Evolutionary conservation across 2,329 filamentous ascomycete genomes (phyloP), one percentile per base, ranked within the genome.

Genomic region (Aplosporella prunicola): DNA sequence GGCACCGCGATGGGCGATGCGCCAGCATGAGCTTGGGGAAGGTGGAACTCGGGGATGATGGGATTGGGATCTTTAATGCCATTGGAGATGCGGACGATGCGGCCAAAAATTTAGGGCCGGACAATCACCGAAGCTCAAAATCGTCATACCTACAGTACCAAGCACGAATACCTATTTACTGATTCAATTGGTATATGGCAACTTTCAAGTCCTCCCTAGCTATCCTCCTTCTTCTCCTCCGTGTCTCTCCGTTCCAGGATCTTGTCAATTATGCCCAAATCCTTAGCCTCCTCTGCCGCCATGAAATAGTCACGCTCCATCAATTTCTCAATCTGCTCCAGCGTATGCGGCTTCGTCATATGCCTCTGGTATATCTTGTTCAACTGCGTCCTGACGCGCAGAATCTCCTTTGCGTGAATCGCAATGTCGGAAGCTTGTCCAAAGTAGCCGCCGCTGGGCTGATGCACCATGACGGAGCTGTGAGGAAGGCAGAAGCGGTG

Each of bases 291-390:
- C 30, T 85, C 68, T 0, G 88, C 87, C 39, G 81, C 82, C 72
- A 98, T 74, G 51, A 95, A 96, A 54, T 91, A 91, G 60, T 98
- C 91, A 40, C 91, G 71, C 67, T 98, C 91, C 89, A 98, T 96
- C 59, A 95, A 74, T 57, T 80, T 85, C 61, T 91, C 89, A 53
- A 98, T 82, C 53, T 93, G 82, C 32, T 87, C 79, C 23, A 93
- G 53, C 22, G 71, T 78, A 57, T 86, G 79, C 34, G 78, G 70
- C 58, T 76, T 80, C 51, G 88, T 95, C 53, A 98, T 67, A 60
- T 98, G 91, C 35, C 71, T 66, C 57, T 80, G 76, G 58, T 95
- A 95, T 41, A 98, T 96, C 63, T 80, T 72, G 59, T 98, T 96
- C 51, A 95, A 67, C 63, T 89, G 82, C 45, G 79, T 74, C 41